Percentiles rank a stretch among this genome's conserved stretches.
Evolutionary conservation across 2,329 filamentous ascomycete genomes (phyloP).

Genomic region (Pseudogymnoascus sp.): DNA sequence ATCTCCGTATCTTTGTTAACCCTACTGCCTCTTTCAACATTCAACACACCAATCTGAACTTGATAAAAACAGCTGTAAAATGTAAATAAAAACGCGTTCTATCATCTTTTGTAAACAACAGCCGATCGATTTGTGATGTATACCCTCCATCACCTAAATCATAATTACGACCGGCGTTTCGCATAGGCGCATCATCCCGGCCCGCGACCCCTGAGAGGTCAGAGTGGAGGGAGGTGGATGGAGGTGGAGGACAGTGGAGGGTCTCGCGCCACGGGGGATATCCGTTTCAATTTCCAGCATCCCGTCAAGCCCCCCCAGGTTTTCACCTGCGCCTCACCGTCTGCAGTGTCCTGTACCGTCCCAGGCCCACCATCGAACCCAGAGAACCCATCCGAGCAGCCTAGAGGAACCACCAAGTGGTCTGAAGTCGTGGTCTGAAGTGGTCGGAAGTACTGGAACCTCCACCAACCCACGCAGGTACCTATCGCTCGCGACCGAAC

Average conservation of each 20-base stretch:
- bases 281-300: neutral
- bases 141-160: neutral
- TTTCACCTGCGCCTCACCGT: neutral
- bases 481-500: neutral
- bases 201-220: neutral
- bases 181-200: neutral
- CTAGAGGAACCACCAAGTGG: too few relatives aligned
- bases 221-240: too few relatives aligned
- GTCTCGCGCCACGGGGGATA: neutral
- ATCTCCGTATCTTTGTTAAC: neutral
- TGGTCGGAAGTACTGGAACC: neutral
- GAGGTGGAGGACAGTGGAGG: too few relatives aligned
- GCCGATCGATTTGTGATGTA: neutral
- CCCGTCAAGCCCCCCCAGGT: neutral
- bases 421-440: too few relatives aligned
- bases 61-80: neutral
- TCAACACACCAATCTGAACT: neutral
- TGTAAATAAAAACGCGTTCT: neutral
- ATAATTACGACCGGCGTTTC: neutral
- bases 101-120: neutral
- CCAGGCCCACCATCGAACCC: neutral
- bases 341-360: neutral
- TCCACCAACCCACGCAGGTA: neutral
- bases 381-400: too few relatives aligned
- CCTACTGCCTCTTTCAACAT: neutral